Percentiles rank a stretch among this genome's conserved stretches.
Conservation (phyloP, 73 alveolate species). For the Paraurostyla sp. region DNA sequence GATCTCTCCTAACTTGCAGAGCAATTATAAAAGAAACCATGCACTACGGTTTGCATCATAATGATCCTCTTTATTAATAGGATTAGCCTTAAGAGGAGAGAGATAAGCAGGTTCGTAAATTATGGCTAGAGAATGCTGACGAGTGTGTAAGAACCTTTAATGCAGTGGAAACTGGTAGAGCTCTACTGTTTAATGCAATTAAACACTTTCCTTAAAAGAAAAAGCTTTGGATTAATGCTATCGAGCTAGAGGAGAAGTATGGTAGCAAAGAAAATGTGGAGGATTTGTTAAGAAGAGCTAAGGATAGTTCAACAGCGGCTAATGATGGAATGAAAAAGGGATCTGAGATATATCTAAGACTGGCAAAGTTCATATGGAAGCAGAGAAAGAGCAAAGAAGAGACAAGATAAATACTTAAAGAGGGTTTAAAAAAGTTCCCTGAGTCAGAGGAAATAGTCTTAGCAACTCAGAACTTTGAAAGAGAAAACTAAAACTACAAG, state of each 20-base stretch:
- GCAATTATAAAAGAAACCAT: conserved; percentile 78
- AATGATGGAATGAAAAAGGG: too few species aligned
- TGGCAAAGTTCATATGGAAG: conserved; percentile 85
- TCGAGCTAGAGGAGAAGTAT: conserved; percentile 71
- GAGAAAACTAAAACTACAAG: conserved; percentile 70
- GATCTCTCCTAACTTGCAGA: conserved; percentile 74
- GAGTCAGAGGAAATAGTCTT: conserved; percentile 71
- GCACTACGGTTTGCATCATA: conserved; percentile 63
- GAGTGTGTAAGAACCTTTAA: conserved; percentile 42
- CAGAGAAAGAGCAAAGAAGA: conserved; percentile 60
- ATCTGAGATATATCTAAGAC: conserved; percentile 81
- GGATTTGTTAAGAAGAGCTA: conserved; percentile 40
- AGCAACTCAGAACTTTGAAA: conserved; percentile 78
- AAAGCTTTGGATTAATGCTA: conserved; percentile 67
- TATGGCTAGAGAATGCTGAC: conserved; percentile 75
- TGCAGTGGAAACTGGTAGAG: conserved; percentile 81
- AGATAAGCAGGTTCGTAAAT: neutral
- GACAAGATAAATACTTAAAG: conserved; percentile 73
- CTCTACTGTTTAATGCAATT: conserved; percentile 52
- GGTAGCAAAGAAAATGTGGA: conserved; percentile 69
- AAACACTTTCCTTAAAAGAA: conserved; percentile 66
- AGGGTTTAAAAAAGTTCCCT: conserved; percentile 68
- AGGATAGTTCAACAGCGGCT: too few species aligned
- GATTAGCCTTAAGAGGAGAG: conserved; percentile 63
- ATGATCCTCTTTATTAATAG: conserved; percentile 38